These are phyloP conservation scores for Porodaedalea pini DNA, from an alignment of 1,284 basidiomycete species.

Conservation along the genomic window DNA sequence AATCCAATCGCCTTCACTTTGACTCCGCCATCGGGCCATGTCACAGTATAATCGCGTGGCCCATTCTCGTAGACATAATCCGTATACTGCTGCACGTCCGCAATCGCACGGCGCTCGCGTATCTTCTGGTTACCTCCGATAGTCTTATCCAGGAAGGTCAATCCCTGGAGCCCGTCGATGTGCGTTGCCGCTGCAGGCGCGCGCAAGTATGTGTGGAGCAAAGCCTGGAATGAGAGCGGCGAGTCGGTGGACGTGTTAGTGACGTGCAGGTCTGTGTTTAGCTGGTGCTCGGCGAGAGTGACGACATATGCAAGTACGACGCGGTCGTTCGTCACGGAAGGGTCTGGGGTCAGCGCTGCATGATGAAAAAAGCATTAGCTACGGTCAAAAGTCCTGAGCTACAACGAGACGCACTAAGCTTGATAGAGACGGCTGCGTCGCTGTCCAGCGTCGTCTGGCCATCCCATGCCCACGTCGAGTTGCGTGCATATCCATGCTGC, in stretches of 20 bases:
- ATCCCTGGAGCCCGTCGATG: slow-evolving; percentile 57
- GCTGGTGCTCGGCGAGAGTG: slow-evolving; percentile 68
- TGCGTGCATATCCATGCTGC: slow-evolving; percentile 87
- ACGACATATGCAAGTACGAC: slow-evolving; percentile 74
- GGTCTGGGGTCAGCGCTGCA: slow-evolving; percentile 59
- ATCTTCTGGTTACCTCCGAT: slow-evolving; percentile 51
- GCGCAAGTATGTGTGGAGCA: slow-evolving; percentile 85
- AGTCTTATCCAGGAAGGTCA: slow-evolving; percentile 76
- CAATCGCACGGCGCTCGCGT: slow-evolving; percentile 53
- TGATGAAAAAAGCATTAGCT: slow-evolving; percentile 3
- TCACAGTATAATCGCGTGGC: slow-evolving; percentile 51
- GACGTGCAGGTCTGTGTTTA: slow-evolving; percentile 78
- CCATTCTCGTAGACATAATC: slow-evolving; percentile 75
- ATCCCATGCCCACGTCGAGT: slow-evolving; percentile 65
- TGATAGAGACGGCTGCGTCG: slow-evolving; percentile 66
- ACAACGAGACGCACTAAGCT: slow-evolving; percentile 52
- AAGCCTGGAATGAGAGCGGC: slow-evolving; percentile 76
- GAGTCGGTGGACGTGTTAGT: slow-evolving; percentile 58
- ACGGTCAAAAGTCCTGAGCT: not conserved
- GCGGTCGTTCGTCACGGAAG: slow-evolving; percentile 56
- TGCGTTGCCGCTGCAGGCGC: slow-evolving; percentile 57
- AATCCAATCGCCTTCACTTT: slow-evolving; percentile 59
- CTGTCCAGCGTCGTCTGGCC: slow-evolving; percentile 60
- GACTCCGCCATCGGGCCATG: slow-evolving; percentile 56
- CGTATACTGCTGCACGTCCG: slow-evolving; percentile 63